Evolutionary conservation across 1,139 yeast species (phyloP), one percentile per base, ranked within the genome.

Genomic region (Taphrina pruni): DNA sequence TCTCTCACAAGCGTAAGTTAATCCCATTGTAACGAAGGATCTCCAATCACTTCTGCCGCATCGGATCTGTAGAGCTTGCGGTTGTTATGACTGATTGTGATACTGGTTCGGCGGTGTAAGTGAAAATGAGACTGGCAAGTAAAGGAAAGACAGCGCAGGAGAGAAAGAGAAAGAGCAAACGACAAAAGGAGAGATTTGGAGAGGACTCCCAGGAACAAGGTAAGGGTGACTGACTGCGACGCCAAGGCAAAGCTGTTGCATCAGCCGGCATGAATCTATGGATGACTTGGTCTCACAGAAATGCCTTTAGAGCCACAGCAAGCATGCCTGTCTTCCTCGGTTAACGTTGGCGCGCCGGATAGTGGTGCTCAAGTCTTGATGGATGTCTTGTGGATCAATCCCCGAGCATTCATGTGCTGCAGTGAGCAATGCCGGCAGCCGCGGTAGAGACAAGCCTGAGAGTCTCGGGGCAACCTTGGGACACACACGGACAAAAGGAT

Each of bases 1-100:
- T 58, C 62, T 2, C 62, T 58, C 39, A 58, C 62, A 45, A 58
- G 54, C 46, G 62, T 58, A 58, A 58, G 62, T 45, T 7, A 35
- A 9, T 1, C 36, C 36, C 8, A 2, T n/a, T 50, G 54, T n/a
- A 50, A 21, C 9, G 48, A 45, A 45, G 48, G n/a, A n/a, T 4
- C 48, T 45, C 48, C 48, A n/a, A 7, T 45, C 48, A 45, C 48
- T 2, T 45, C 48, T 45, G 48, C 20, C 20, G 48, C n/a, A n/a
- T n/a, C 48, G 48, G 20, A n/a, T n/a, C n/a, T 45, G 48, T n/a
- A 45, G 20, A n/a, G 8, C 8, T 45, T n/a, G 43, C 43, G 32
- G 32, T 26, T 26, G 4, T 26, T 26, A 26, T 26, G 32, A 26
- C 32, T 26, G 32, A 26, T 26, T 26, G 14, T 6, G 6, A 39